phyloP scores from a whole-genome alignment of 768 basidiomycete genomes.

The Suillus hirtellus region DNA sequence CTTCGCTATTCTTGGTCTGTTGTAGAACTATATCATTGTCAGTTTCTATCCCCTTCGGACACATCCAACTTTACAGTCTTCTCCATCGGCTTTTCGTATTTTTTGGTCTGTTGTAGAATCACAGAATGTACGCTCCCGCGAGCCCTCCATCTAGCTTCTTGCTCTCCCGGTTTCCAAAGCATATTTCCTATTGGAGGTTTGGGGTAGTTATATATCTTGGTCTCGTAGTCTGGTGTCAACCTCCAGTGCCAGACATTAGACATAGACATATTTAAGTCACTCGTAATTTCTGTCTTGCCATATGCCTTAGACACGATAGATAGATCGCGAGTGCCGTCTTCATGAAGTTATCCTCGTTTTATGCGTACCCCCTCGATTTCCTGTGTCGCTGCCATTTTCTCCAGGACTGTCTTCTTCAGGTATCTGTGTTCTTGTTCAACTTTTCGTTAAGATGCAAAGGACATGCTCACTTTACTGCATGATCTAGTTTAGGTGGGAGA shows the following conservation, averaged over 20 bases:
- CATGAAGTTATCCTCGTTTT: constrained; percentile 11
- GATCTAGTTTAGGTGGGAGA: constrained; percentile 17
- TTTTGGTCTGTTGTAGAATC: background rate
- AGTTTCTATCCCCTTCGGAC: background rate
- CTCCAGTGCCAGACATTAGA: constrained; percentile 10
- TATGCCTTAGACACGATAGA: constrained; percentile 5
- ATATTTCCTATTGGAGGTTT: constrained; percentile 6
- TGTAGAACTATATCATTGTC: background rate
- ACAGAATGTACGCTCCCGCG: background rate
- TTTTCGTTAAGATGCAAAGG: background rate
- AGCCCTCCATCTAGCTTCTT: constrained; percentile 3
- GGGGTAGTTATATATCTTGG: constrained; percentile 9
- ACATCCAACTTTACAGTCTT: background rate
- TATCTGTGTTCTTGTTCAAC: constrained; percentile 15
- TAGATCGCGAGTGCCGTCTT: constrained; percentile 10
- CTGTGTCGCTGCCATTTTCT: constrained; percentile 19
- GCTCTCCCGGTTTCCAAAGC: constrained; percentile 3
- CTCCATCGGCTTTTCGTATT: background rate
- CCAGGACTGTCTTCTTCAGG: constrained; percentile 25
- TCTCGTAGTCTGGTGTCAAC: constrained; percentile 8
- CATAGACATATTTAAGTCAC: background rate
- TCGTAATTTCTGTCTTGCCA: background rate
- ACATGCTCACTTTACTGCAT: constrained; percentile 18
- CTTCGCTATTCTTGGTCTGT: background rate
- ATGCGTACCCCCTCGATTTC: constrained; percentile 24